Conservation (phyloP, 2,329 filamentous ascomycete genomes). For the Lomentospora prolificans region DNA sequence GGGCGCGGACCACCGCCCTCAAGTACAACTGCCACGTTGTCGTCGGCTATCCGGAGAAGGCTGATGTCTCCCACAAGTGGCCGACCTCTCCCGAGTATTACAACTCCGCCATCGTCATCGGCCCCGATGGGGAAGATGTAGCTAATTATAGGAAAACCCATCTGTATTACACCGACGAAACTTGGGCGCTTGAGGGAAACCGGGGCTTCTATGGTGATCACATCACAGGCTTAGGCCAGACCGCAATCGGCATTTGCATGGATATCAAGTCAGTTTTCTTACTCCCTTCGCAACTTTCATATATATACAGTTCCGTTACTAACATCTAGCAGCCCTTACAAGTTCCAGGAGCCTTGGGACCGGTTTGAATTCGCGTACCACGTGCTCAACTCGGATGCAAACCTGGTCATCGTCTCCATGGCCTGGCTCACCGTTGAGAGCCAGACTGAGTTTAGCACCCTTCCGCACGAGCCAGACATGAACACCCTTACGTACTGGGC, state of each 20-base stretch:
- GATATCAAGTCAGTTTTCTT: slow-evolving; percentile 46
- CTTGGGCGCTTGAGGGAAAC: slow-evolving; percentile 43
- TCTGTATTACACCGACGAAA: slow-evolving; percentile 48
- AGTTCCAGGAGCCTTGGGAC: slow-evolving; percentile 28
- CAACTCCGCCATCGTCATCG: slow-evolving; percentile 44
- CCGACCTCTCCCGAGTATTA: slow-evolving; percentile 44
- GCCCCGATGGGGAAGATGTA: slow-evolving; percentile 47
- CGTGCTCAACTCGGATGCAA: slow-evolving; percentile 43
- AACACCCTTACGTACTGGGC: slow-evolving; percentile 71
- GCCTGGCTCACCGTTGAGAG: slow-evolving; percentile 61
- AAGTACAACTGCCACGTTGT: slow-evolving; percentile 59
- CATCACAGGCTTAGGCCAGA: slow-evolving; percentile 38
- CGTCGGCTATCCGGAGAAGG: slow-evolving; percentile 66
- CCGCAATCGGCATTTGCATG: slow-evolving; percentile 54
- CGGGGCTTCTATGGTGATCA: slow-evolving; percentile 40
- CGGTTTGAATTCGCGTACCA: slow-evolving; percentile 40
- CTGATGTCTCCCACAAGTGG: slow-evolving; percentile 39
- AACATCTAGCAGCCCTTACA: slow-evolving; percentile 21
- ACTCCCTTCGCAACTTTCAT: too few species aligned
- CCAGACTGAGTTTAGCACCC: slow-evolving; percentile 32
- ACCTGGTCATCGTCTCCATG: slow-evolving; percentile 64
- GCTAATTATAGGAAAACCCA: slow-evolving; percentile 52
- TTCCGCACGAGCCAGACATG: slow-evolving; percentile 54
- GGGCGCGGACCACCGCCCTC: slow-evolving; percentile 58
- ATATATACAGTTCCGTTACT: background rate